A percentile compares a stretch with the other conserved stretches of the same genome.
Evolutionary conservation across 2,329 filamentous ascomycete species (phyloP).

Genomic region (Colletotrichum liriopes): DNA sequence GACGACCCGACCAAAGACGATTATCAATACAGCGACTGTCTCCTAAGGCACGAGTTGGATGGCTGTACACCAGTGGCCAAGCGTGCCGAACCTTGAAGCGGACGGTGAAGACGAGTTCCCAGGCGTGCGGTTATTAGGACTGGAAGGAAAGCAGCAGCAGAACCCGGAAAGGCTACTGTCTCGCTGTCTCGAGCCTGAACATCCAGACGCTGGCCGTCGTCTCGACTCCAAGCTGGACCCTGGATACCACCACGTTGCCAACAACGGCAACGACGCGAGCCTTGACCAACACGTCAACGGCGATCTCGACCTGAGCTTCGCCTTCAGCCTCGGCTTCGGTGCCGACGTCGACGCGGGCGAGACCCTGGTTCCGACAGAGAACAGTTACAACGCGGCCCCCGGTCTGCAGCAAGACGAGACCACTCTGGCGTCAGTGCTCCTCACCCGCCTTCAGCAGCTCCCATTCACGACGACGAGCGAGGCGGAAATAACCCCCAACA

Average conservation of each 20-base stretch:
- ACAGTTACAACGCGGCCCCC: conserved; percentile 13
- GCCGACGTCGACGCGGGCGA: conserved; percentile 2
- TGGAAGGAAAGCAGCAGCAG: not conserved
- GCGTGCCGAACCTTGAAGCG: conserved; percentile 14
- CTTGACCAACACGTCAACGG: not conserved
- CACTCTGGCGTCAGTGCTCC: conserved; percentile 18
- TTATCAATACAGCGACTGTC: not conserved
- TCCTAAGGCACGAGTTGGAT: conserved; percentile 9
- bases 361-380: conserved; percentile 21
- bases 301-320: conserved; percentile 2
- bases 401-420: conserved; percentile 8
- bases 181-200: not conserved
- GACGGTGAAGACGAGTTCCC: conserved; percentile 7
- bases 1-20: not conserved
- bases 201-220: not conserved
- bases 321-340: conserved; percentile 9
- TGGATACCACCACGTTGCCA: not conserved
- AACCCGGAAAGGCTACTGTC: not conserved
- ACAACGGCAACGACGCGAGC: not conserved
- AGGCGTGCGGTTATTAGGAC: not conserved
- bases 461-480: not conserved
- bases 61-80: conserved; percentile 21
- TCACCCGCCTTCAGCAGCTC: not conserved
- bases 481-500: not conserved
- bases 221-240: not conserved